A percentile compares a stretch with the other conserved stretches of the same genome.
Evolutionary conservation across 2,329 filamentous ascomycete species (phyloP).

Genomic region (Neofusicoccum cordaticola): DNA sequence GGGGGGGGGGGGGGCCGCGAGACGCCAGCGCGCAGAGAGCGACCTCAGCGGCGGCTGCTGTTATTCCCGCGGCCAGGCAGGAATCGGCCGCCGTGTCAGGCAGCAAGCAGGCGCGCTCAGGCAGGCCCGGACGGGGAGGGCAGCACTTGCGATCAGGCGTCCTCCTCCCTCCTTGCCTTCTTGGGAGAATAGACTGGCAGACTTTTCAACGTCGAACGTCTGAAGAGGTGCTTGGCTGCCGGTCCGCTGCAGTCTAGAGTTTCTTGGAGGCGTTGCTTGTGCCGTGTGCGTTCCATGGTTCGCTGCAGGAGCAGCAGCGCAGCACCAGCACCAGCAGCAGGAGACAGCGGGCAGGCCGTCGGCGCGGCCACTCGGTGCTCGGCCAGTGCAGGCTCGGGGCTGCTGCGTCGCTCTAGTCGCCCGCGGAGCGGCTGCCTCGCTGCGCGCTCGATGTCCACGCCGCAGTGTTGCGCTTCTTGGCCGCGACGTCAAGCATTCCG

Average conservation of each 20-base stretch:
- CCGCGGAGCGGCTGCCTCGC: neutral
- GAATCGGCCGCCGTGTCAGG: neutral
- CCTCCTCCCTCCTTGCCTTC: too few relatives aligned
- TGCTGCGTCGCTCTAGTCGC: neutral
- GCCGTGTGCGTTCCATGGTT: neutral
- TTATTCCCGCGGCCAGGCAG: neutral
- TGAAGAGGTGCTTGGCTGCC: neutral
- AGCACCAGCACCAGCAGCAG: neutral
- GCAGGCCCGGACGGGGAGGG: too few relatives aligned
- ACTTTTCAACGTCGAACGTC: neutral
- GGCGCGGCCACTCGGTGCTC: neutral
- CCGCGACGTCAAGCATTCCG: too few relatives aligned
- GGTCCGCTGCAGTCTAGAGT: neutral
- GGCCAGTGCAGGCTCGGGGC: neutral
- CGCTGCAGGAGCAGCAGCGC: neutral
- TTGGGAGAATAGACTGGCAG: too few relatives aligned
- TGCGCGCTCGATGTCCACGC: neutral
- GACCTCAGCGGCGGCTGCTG: too few relatives aligned
- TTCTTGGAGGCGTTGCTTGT: slow-evolving; percentile 5
- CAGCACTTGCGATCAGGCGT: neutral
- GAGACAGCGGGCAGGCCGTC: neutral
- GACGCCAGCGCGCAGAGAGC: too few relatives aligned
- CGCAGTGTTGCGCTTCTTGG: too few relatives aligned
- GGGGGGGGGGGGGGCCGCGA: neutral
- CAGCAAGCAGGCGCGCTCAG: too few relatives aligned